Base-by-base conservation (phyloP, 345 rosid species). In the Eucalyptus sideroxylon region DNA sequence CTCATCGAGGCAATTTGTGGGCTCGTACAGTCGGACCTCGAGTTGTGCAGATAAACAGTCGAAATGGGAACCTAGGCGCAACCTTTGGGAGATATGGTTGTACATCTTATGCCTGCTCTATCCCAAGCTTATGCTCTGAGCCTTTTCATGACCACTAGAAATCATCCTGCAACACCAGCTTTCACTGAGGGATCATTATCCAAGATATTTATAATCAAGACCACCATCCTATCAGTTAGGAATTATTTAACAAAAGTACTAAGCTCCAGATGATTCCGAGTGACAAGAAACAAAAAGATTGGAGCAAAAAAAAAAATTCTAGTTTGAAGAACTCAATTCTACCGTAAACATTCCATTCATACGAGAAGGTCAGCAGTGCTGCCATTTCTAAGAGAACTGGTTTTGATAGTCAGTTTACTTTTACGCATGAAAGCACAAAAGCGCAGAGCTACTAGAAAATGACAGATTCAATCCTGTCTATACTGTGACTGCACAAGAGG, bases 51-150 rank as follows among this genome's bases (percentile, higher is more conserved):
- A 44, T 44, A 44, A 44, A 44, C 45, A 44, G 45, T 44, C 45
- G 45, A 44, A 42, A 37, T 4, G 1, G 45, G 45, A 44, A 44
- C 45, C 45, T 44, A 44, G 8, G 45, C 45, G 7, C 45, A 44
- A 44, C 45, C 45, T 2, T 42, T 42, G 8, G 44, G 45, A n/a
- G 42, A 42, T 1, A 42, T 42, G 6, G 45, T 8, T 44, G 45
- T 2, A 44, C 45, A 44, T 44, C 3, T 44, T 8, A 44, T 8
- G 10, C 10, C 45, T 44, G 45, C 45, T 44, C 45, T 44, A 44
- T 8, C 10, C 3, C 3, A 2, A 44, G 45, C 1, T 44, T 8
- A 44, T 44, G 10, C 1, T 44, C 44, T 42, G 44, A 42, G 2
- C 2, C 44, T 42, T 42, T 42, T 42, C 44, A 42, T 7, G 44